Base-by-base conservation (phyloP, 352 stramenopile species). In the Phytophthora boehmeriae region DNA sequence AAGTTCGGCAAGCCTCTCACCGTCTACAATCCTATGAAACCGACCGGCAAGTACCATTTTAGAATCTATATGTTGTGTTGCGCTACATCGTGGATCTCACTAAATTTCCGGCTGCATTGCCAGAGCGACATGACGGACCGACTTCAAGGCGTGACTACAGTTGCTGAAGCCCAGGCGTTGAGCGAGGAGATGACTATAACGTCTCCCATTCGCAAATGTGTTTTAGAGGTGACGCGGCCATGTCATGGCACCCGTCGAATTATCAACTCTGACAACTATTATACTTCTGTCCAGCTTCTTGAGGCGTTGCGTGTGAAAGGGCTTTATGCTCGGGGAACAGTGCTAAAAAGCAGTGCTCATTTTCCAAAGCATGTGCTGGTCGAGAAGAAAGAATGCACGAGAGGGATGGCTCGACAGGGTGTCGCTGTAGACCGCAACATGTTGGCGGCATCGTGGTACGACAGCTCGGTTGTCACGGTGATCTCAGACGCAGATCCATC, bases 251-350 rank as follows among this genome's bases (percentile, higher is more conserved):
- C 55, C 1, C 44, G 51, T 2, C 41, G 66, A 1, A 54, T 75
- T 25, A 43, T 75, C 28, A 71, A 71, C 42, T 59, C 30, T 5
- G 66, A 75, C 56, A 71, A 75, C 52, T 71, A 57, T 49, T 75
- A 75, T 47, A 75, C 60, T 8, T 71, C 54, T 5, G 51, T 70
- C 20, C 50, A 63, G 23, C 49, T 75, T 5, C 50, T 71, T 2
- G 19, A 59, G 8, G 42, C 17, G 6, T 27, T 74, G 2, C 44
- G 66, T 30, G n/a, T 62, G n/a, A 64, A 58, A 14, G 51, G 55
- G 3, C 14, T 70, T 6, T 67, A 62, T 23, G 42, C 35, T 10
- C 20, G 60, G 22, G 60, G 66, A 22, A 71, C 55, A 0, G 34
- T 67, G 19, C 53, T 43, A 35, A 14, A 16, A 13, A 45, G 28